phyloP scores from a whole-genome alignment of 2,329 filamentous ascomycete genomes.

The Trichophyton verrucosum region DNA sequence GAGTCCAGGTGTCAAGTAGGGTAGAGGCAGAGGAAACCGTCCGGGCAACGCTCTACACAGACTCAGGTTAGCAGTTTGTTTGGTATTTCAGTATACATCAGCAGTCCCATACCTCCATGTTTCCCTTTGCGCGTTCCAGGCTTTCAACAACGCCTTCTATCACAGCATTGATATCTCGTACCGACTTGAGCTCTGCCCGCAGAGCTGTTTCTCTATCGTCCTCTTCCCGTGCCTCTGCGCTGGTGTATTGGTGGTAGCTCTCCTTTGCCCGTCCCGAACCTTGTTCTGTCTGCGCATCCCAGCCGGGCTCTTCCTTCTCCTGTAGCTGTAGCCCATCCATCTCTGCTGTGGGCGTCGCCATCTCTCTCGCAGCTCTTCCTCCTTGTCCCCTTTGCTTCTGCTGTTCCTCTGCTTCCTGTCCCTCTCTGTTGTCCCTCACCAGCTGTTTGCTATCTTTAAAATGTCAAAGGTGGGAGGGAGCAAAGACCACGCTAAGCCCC shows the following conservation, averaged over 20 bases:
- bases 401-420: background rate
- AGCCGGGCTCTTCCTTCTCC: slow-evolving; percentile 7
- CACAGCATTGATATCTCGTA: slow-evolving; percentile 75
- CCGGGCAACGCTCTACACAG: slow-evolving; percentile 58
- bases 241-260: background rate
- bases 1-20: slow-evolving; percentile 87
- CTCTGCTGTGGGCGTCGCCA: slow-evolving; percentile 9
- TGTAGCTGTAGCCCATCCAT: slow-evolving; percentile 12
- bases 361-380: background rate
- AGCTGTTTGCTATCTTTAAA: background rate
- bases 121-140: slow-evolving; percentile 36
- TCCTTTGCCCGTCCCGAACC: slow-evolving; percentile 12
- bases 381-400: background rate
- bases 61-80: background rate
- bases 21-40: slow-evolving; percentile 82
- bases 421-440: background rate
- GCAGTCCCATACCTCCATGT: slow-evolving; percentile 36
- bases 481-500: background rate
- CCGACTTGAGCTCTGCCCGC: slow-evolving; percentile 65
- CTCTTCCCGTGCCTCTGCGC: slow-evolving; percentile 32
- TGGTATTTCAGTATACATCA: background rate
- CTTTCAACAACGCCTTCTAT: slow-evolving; percentile 51
- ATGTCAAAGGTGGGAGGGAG: background rate
- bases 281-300: slow-evolving; percentile 5
- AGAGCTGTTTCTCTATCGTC: slow-evolving; percentile 56